Conservation (phyloP, 2,329 filamentous ascomycete species). For the Aspergillus ochraceoroseus region DNA sequence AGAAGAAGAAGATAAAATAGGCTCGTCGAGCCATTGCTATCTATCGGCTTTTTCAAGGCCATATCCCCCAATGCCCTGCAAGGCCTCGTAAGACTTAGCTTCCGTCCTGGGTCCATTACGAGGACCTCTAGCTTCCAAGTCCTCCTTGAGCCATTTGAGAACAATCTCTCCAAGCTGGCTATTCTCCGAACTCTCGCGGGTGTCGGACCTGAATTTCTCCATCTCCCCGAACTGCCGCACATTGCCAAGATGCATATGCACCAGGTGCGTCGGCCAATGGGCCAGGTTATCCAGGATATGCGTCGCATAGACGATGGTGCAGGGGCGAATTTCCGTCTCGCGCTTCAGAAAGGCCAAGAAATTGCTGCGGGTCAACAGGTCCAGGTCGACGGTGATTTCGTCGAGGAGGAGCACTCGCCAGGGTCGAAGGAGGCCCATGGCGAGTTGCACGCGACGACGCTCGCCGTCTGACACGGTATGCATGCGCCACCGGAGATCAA, state of each 20-base stretch:
- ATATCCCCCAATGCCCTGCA: slow-evolving; percentile 60
- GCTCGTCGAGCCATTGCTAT: slow-evolving; percentile 12
- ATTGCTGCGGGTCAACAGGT: slow-evolving; percentile 75
- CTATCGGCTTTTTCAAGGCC: slow-evolving; percentile 49
- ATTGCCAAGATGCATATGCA: slow-evolving; percentile 87
- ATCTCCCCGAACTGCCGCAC: slow-evolving; percentile 82
- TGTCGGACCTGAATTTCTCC: slow-evolving; percentile 59
- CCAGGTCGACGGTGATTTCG: slow-evolving; percentile 94
- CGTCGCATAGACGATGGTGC: slow-evolving; percentile 94
- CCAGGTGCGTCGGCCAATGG: slow-evolving; percentile 89
- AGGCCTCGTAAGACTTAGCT: slow-evolving; percentile 50
- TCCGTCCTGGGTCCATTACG: slow-evolving; percentile 56
- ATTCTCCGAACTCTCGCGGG: slow-evolving; percentile 61
- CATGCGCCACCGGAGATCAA: slow-evolving; percentile 90
- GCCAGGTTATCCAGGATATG: slow-evolving; percentile 95
- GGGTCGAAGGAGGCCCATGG: slow-evolving; percentile 88
- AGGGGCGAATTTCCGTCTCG: slow-evolving; percentile 76
- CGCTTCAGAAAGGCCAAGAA: slow-evolving; percentile 81
- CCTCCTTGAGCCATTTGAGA: slow-evolving; percentile 76
- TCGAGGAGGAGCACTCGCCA: slow-evolving; percentile 90
- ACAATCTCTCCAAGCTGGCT: slow-evolving; percentile 83
- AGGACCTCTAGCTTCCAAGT: slow-evolving; percentile 73
- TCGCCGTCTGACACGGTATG: slow-evolving; percentile 93
- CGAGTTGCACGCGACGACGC: slow-evolving; percentile 82
- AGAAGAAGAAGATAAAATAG: slow-evolving; percentile 2